Conservation (phyloP, 2,329 filamentous ascomycete species). For the Fusarium keratoplasticum region DNA sequence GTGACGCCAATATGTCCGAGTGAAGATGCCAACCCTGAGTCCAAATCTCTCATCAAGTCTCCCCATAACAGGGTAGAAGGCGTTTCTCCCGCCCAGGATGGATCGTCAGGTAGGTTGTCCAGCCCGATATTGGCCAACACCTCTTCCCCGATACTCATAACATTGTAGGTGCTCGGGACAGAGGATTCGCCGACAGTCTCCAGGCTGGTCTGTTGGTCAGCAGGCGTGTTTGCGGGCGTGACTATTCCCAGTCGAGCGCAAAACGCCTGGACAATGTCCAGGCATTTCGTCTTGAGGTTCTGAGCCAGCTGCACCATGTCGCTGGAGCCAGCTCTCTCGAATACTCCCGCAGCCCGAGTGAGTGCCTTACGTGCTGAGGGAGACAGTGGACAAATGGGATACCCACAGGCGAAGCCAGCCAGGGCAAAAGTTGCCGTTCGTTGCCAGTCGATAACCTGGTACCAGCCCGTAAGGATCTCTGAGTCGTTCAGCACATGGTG, state of each 20-base stretch:
- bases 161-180: constrained; percentile 2
- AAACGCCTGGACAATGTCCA: constrained; percentile 35
- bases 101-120: neutral
- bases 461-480: constrained; percentile 45
- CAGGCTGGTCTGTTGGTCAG: neutral
- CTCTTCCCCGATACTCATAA: constrained; percentile 30
- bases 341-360: constrained; percentile 24
- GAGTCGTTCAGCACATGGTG: constrained; percentile 43
- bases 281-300: constrained; percentile 20
- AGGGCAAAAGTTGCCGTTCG: constrained; percentile 37
- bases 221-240: constrained; percentile 19
- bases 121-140: constrained; percentile 5
- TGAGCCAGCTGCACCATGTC: constrained; percentile 13
- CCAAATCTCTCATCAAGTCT: constrained; percentile 38
- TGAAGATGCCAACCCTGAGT: constrained; percentile 36
- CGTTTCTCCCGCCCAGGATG: constrained; percentile 29
- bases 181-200: neutral
- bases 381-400: constrained; percentile 42
- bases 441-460: constrained; percentile 45
- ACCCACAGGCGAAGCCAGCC: constrained; percentile 40
- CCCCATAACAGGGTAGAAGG: constrained; percentile 36
- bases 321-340: constrained; percentile 13
- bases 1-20: constrained; percentile 40
- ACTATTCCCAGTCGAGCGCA: constrained; percentile 35
- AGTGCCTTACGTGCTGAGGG: constrained; percentile 32